A percentile compares a stretch with the other conserved stretches of the same genome.
Conservation (phyloP, 345 rosid genomes). For the Dipteronia dyeriana region DNA sequence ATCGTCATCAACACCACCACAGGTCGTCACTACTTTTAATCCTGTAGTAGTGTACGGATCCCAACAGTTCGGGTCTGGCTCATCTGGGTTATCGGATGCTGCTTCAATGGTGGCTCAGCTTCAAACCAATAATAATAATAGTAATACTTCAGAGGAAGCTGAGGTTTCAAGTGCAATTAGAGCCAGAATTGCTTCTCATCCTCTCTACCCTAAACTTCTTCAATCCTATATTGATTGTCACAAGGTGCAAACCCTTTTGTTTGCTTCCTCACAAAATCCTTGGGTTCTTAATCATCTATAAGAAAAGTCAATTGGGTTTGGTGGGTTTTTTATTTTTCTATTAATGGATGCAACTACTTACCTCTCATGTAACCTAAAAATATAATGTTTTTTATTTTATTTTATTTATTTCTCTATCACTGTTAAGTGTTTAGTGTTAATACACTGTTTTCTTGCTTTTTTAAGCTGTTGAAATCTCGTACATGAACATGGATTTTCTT, state of each 20-base stretch:
- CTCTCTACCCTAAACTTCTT: conserved; percentile 57
- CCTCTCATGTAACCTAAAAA: background rate
- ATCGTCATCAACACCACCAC: background rate
- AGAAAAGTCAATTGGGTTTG: background rate
- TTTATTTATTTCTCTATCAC: background rate
- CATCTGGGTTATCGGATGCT: conserved; percentile 49
- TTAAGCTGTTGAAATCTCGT: background rate
- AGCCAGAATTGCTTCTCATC: conserved; percentile 55
- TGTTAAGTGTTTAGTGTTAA: background rate
- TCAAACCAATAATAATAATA: conserved; percentile 16
- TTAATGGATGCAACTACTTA: background rate
- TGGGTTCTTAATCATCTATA: background rate
- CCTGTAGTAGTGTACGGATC: conserved; percentile 22
- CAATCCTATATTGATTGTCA: conserved; percentile 58
- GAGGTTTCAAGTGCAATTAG: conserved; percentile 37
- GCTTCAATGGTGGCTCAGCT: conserved; percentile 40
- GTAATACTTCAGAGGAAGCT: conserved; percentile 26
- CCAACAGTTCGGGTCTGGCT: conserved; percentile 21
- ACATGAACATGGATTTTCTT: background rate
- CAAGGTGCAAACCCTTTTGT: conserved; percentile 35
- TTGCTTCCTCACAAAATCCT: conserved; percentile 5
- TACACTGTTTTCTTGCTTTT: background rate
- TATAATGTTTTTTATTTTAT: background rate
- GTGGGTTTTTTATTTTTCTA: background rate
- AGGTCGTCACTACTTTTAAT: conserved; percentile 12